These are phyloP conservation scores for Reticulascus tulasneorum DNA, from an alignment of 2,329 filamentous ascomycete species.

Conservation along the genomic window DNA sequence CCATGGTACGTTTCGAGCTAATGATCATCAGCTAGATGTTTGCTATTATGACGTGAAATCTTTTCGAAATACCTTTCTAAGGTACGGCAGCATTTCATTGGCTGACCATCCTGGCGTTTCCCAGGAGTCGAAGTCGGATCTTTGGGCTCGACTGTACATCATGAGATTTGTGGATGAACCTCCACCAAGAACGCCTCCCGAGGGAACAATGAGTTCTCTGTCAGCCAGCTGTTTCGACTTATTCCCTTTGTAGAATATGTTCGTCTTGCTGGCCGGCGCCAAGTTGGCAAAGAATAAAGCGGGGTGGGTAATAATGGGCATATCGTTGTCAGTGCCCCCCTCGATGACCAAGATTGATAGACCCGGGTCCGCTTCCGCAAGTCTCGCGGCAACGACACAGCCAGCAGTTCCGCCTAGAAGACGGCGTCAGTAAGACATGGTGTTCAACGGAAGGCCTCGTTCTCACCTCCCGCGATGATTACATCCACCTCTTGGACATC, in stretches of 20 bases:
- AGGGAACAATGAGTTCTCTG: slow-evolving; percentile 15
- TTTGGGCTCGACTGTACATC: slow-evolving; percentile 26
- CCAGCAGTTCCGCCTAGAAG: slow-evolving; percentile 40
- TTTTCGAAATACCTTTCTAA: slow-evolving; percentile 22
- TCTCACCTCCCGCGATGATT: slow-evolving; percentile 17
- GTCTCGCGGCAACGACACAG: slow-evolving; percentile 43
- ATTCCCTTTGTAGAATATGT: slow-evolving; percentile 17
- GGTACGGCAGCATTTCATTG: slow-evolving; percentile 24
- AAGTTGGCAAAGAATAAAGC: slow-evolving; percentile 26
- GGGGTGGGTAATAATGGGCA: slow-evolving; percentile 44
- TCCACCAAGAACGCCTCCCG: slow-evolving; percentile 23
- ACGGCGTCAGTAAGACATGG: not conserved
- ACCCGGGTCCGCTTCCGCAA: slow-evolving; percentile 44
- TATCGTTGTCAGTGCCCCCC: slow-evolving; percentile 46
- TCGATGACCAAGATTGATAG: slow-evolving; percentile 51
- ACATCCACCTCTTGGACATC: slow-evolving; percentile 15
- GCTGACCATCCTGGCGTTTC: slow-evolving; percentile 26
- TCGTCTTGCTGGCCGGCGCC: slow-evolving; percentile 6
- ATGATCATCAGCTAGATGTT: not conserved
- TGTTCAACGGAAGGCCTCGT: not conserved
- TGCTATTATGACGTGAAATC: too few species aligned
- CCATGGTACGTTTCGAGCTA: slow-evolving; percentile 55
- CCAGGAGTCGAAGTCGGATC: slow-evolving; percentile 28
- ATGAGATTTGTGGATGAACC: slow-evolving; percentile 27
- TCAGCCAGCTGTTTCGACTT: slow-evolving; percentile 16